phyloP scores from a whole-genome alignment of 495 filamentous ascomycete genomes.

The Penicillium nucicola region DNA sequence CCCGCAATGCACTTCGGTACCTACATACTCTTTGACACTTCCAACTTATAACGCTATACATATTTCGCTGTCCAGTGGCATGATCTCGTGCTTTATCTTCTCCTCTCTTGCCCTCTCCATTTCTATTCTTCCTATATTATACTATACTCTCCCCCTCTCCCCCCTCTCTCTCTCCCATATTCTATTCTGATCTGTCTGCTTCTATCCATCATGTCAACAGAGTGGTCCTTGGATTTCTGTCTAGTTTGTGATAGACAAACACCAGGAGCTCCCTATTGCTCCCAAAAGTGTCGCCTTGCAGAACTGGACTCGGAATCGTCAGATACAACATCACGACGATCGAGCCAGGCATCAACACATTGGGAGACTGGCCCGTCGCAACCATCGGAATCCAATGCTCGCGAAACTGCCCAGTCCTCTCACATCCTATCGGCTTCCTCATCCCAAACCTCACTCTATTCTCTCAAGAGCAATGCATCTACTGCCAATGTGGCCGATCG shows the following conservation, averaged over 20 bases:
- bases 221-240: slow-evolving; percentile 92
- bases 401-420: slow-evolving; percentile 12
- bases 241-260: slow-evolving; percentile 91
- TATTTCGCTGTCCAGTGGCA: slow-evolving; percentile 1
- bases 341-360: slow-evolving; percentile 5
- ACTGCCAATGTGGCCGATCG: slow-evolving; percentile 64
- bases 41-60: no score
- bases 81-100: slow-evolving; percentile 2
- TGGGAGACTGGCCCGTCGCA: slow-evolving; percentile 28
- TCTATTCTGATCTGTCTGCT: no score
- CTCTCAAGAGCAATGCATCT: slow-evolving; percentile 63
- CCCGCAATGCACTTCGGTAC: slow-evolving; percentile 2
- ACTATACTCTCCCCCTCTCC: background rate
- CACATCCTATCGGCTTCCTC: slow-evolving; percentile 68
- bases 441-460: slow-evolving; percentile 82
- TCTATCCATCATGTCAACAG: slow-evolving; percentile 60
- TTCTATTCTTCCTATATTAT: no score
- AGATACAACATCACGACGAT: slow-evolving; percentile 16
- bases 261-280: slow-evolving; percentile 77
- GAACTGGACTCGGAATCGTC: slow-evolving; percentile 70
- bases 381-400: slow-evolving; percentile 11
- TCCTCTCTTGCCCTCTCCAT: background rate
- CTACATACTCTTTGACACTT: no score
- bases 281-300: slow-evolving; percentile 83
- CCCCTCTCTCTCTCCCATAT: background rate